A percentile compares a stretch with the other conserved stretches of the same genome.
Conservation (phyloP, 306 rosid genomes). For the Hippophae rhamnoides region DNA sequence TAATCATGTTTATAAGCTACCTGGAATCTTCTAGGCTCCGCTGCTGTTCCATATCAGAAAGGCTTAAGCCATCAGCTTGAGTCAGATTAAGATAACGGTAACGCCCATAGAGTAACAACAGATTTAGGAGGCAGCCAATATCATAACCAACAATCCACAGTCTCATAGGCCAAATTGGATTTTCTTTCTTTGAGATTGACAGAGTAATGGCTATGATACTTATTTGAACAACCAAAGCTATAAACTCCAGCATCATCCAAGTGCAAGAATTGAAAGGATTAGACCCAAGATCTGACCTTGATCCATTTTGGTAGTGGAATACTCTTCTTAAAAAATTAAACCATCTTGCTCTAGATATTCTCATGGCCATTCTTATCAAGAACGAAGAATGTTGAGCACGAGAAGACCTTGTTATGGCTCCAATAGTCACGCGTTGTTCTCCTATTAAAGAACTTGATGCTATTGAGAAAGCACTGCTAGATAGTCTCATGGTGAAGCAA, state of each 20-base stretch:
- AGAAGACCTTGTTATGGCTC: conserved; percentile 30
- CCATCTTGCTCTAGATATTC: conserved; percentile 93
- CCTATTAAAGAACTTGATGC: conserved; percentile 28
- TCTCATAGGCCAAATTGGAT: conserved; percentile 98
- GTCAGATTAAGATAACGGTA: conserved; percentile 36
- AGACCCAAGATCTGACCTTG: conserved; percentile 74
- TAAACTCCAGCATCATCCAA: conserved; percentile 78
- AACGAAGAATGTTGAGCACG: conserved; percentile 34
- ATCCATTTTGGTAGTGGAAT: conserved; percentile 87
- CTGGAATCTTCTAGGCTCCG: conserved; percentile 65
- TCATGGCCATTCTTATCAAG: conserved; percentile 54
- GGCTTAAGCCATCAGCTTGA: conserved; percentile 44
- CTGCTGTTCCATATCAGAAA: conserved; percentile 66
- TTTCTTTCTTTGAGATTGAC: conserved; percentile 60
- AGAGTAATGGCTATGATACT: conserved; percentile 41
- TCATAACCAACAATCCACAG: conserved; percentile 81
- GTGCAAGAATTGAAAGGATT: conserved; percentile 79
- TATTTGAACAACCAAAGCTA: conserved; percentile 61
- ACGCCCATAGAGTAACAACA: conserved; percentile 73
- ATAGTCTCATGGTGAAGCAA: conserved; percentile 1
- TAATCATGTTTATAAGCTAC: conserved; percentile 25
- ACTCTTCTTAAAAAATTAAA: conserved; percentile 78
- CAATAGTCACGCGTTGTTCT: conserved; percentile 24
- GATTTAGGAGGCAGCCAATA: conserved; percentile 65
- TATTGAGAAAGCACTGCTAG: conserved; percentile 27